phyloP scores from a whole-genome alignment of 345 rosid species.

The Raphanus raphanistrum region DNA sequence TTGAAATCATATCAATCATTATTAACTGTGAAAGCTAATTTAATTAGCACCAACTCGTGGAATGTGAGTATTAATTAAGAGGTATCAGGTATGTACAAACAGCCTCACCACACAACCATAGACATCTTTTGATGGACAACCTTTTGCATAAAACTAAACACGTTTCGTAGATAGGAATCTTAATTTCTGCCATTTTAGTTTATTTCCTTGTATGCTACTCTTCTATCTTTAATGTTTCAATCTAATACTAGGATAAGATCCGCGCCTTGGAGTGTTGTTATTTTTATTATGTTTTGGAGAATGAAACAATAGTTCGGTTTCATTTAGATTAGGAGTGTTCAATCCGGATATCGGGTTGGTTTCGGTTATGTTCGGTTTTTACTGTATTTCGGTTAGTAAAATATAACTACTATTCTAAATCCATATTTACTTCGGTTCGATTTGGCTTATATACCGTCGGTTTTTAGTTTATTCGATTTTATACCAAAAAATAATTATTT shows the following conservation, averaged over 20 bases:
- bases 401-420: no score
- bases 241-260: not conserved
- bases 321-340: no score
- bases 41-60: slow-evolving; percentile 6
- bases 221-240: not conserved
- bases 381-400: no score
- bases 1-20: not conserved
- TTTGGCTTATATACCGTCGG: no score
- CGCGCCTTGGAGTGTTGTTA: no score
- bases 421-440: no score
- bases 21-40: not conserved
- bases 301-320: no score
- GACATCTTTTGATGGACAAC: not conserved
- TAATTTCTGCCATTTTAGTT: not conserved
- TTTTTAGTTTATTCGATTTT: no score
- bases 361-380: no score
- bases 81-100: not conserved
- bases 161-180: not conserved
- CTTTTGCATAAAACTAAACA: not conserved
- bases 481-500: no score
- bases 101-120: not conserved
- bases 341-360: no score
- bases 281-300: no score
- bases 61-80: slow-evolving; percentile 1
- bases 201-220: not conserved